Conservation (phyloP, 148 eudicot genomes). For the Linanthus parryae region DNA sequence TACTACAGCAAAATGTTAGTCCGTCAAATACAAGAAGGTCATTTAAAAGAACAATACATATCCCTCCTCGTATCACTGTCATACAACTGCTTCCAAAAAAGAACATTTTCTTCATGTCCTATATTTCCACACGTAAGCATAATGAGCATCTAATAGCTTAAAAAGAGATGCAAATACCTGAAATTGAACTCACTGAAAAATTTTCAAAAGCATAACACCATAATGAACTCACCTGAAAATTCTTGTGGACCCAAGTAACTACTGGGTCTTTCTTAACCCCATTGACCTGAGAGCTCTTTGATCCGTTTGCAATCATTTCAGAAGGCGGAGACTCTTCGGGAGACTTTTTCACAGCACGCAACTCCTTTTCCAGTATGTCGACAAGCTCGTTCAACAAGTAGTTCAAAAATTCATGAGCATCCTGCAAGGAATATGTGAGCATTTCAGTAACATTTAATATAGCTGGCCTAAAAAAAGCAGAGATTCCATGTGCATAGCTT, state of each 20-base stretch:
- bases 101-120: background rate
- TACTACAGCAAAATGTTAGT: no score
- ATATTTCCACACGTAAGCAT: background rate
- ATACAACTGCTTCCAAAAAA: background rate
- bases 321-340: slow-evolving; percentile 31
- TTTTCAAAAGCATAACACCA: background rate
- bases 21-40: no score
- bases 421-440: slow-evolving; percentile 28
- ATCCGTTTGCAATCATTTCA: slow-evolving; percentile 48
- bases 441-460: no score
- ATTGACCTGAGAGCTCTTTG: slow-evolving; percentile 24
- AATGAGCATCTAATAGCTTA: background rate
- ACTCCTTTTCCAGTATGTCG: slow-evolving; percentile 89
- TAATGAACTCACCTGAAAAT: slow-evolving; percentile 49
- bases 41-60: background rate
- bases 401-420: slow-evolving; percentile 95
- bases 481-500: no score
- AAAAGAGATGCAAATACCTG: background rate
- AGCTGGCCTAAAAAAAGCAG: no score
- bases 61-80: background rate
- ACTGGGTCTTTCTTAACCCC: slow-evolving; percentile 51
- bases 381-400: slow-evolving; percentile 80
- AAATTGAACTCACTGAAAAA: background rate
- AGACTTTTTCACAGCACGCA: slow-evolving; percentile 34
- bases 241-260: slow-evolving; percentile 80